Percentiles rank a stretch among this genome's conserved stretches.
These are phyloP conservation scores for Eremomyces bilateralis DNA, from an alignment of 495 filamentous ascomycete species.

Conservation along the genomic window DNA sequence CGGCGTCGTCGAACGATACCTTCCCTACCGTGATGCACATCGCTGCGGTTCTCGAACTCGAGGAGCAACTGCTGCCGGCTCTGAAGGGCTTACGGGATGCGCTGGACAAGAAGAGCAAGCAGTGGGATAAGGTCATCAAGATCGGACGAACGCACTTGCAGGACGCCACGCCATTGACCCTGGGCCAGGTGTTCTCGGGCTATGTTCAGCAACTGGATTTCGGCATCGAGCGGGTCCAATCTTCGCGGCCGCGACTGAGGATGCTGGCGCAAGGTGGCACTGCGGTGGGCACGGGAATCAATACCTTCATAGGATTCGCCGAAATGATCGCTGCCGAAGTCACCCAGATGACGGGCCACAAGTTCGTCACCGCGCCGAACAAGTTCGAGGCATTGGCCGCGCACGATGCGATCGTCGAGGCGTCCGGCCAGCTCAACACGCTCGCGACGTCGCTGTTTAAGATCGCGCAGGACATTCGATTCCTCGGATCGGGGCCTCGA, in stretches of 20 bases:
- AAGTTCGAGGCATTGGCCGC: constrained; percentile 98
- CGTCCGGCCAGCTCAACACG: constrained; percentile 80
- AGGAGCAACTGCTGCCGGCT: constrained; percentile 62
- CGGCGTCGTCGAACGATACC: constrained; percentile 94
- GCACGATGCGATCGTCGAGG: constrained; percentile 90
- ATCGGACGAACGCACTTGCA: constrained; percentile 96
- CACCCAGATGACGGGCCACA: constrained; percentile 68
- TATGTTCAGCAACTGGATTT: constrained; percentile 87
- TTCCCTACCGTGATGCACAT: constrained; percentile 99
- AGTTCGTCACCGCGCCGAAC: constrained; percentile 94
- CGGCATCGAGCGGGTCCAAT: constrained; percentile 72
- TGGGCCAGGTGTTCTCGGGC: constrained; percentile 95
- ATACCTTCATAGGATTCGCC: constrained; percentile 92
- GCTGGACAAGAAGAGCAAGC: constrained; percentile 72
- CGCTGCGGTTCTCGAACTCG: constrained; percentile 82
- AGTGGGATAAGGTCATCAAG: constrained; percentile 88
- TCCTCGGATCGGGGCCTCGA: constrained; percentile 85
- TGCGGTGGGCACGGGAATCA: constrained; percentile 90
- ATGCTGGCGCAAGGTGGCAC: constrained; percentile 90
- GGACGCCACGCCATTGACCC: constrained; percentile 86
- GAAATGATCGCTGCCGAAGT: constrained; percentile 81
- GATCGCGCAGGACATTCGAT: constrained; percentile 94
- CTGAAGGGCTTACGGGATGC: constrained; percentile 61
- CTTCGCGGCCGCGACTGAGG: constrained; percentile 60
- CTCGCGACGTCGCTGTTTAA: constrained; percentile 85